Evolutionary conservation across 179 eudicot species (phyloP).

Genomic region (Dionaea muscipula): DNA sequence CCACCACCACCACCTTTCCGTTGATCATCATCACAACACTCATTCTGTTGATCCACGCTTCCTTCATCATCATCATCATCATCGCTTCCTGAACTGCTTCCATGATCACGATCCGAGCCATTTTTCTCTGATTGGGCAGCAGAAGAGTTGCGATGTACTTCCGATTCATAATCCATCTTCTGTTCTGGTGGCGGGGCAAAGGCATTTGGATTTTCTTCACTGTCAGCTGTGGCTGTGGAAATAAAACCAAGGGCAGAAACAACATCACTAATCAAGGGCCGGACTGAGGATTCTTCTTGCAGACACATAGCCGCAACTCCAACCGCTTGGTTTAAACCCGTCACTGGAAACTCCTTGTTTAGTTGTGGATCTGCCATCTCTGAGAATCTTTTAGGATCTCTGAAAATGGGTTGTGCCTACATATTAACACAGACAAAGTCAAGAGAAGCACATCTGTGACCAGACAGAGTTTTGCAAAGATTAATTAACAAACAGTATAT

Average conservation of each 20-base stretch:
- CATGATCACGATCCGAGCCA: not conserved
- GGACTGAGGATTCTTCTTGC: constrained; percentile 51
- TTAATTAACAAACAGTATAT: too few relatives aligned
- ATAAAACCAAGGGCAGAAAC: constrained; percentile 45
- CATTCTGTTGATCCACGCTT: not conserved
- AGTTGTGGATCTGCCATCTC: constrained; percentile 54
- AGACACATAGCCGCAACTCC: constrained; percentile 67
- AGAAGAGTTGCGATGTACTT: not conserved
- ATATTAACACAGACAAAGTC: too few relatives aligned
- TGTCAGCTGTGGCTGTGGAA: not conserved
- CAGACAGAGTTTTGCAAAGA: too few relatives aligned
- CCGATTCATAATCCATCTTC: not conserved
- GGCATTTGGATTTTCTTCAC: not conserved
- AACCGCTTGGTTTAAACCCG: constrained; percentile 51
- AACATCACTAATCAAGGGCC: constrained; percentile 49
- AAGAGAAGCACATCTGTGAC: too few relatives aligned
- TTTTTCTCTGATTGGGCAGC: not conserved
- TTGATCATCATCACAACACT: not conserved
- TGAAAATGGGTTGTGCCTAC: constrained; percentile 68
- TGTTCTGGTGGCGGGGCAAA: constrained; percentile 5
- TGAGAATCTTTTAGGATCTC: constrained; percentile 49
- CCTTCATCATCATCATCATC: not conserved
- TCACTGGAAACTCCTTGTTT: constrained; percentile 33
- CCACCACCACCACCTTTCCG: not conserved
- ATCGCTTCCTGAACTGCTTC: not conserved